phyloP scores from a whole-genome alignment of 371 early-diverging fungal genomes.

The Blastocladiella emersonii region DNA sequence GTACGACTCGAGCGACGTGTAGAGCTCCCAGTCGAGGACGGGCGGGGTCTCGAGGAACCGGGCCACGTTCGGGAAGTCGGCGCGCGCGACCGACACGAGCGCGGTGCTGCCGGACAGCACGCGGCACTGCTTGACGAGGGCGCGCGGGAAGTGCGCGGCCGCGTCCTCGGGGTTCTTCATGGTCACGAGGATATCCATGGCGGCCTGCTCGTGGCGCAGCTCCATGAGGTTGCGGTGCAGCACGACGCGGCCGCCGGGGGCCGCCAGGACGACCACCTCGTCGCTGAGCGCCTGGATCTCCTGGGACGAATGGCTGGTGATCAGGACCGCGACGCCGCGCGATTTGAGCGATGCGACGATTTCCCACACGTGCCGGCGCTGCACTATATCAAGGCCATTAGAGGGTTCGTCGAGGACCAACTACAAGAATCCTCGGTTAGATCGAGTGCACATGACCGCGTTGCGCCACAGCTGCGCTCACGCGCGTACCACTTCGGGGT shows the following conservation, averaged over 20 bases:
- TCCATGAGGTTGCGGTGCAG: slow-evolving; percentile 1
- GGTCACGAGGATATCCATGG: neutral
- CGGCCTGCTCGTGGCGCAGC: neutral
- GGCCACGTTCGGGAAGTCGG: neutral
- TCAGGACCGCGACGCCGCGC: neutral
- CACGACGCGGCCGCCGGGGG: neutral
- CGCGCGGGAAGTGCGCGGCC: neutral
- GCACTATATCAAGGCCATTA: neutral
- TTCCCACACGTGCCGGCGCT: slow-evolving; percentile 3
- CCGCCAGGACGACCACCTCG: neutral
- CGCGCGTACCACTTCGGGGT: neutral
- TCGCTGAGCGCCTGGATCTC: neutral
- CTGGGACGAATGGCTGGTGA: neutral
- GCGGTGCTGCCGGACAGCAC: neutral
- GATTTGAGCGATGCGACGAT: neutral
- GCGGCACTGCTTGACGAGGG: neutral
- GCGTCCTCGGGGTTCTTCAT: neutral
- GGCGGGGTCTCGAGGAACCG: neutral
- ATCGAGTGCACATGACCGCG: too few relatives aligned
- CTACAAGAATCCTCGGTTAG: too few relatives aligned
- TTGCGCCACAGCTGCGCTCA: too few relatives aligned
- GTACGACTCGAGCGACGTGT: neutral
- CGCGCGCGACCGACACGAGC: neutral
- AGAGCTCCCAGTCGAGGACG: neutral
- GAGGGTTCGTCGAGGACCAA: too few relatives aligned